These are phyloP conservation scores for Vigna reflexopilosa DNA, from an alignment of 306 rosid species.

Conservation along the genomic window DNA sequence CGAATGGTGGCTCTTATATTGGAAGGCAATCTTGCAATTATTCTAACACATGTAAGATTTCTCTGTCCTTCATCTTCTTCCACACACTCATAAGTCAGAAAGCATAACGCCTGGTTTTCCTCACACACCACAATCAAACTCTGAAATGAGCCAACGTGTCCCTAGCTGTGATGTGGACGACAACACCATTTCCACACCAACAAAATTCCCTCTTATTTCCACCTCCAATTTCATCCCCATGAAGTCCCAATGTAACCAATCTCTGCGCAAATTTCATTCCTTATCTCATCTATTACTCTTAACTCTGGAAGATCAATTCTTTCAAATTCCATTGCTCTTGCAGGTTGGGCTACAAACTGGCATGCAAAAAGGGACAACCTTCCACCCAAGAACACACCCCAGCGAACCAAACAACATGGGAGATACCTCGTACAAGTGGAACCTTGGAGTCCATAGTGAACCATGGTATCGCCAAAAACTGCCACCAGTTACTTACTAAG, in stretches of 20 bases:
- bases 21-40: neutral
- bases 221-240: conserved; percentile 47
- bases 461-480: conserved; percentile 40
- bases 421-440: conserved; percentile 62
- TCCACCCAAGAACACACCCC: neutral
- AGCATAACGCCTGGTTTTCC: neutral
- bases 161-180: conserved; percentile 69
- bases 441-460: conserved; percentile 74
- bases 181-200: conserved; percentile 6
- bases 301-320: too few relatives aligned
- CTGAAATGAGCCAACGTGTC: conserved; percentile 71
- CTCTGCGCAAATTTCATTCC: neutral
- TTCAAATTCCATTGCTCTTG: neutral
- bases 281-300: neutral
- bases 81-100: neutral
- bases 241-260: conserved; percentile 52
- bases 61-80: neutral
- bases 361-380: conserved; percentile 51
- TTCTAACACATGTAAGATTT: neutral
- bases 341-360: conserved; percentile 64
- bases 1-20: too few relatives aligned
- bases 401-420: conserved; percentile 49
- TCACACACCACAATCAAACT: neutral
- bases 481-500: neutral
- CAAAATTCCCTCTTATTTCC: conserved; percentile 46